Evolutionary conservation across 768 basidiomycete genomes (phyloP).

Genomic region (Tricholomella constricta): DNA sequence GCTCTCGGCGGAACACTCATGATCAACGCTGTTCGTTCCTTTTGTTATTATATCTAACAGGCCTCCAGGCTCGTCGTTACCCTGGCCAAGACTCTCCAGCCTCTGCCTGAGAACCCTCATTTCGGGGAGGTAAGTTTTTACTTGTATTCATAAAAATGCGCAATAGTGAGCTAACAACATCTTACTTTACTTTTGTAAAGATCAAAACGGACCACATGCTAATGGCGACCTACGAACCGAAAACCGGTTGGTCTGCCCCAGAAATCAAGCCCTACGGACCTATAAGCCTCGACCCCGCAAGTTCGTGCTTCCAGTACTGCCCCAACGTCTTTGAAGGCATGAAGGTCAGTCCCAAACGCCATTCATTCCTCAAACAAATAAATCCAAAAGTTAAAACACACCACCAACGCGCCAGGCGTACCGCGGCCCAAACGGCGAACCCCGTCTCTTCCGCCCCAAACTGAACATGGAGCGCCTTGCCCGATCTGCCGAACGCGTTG

Average conservation of each 20-base stretch:
- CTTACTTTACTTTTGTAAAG: conserved; percentile 29
- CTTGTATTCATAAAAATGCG: not conserved
- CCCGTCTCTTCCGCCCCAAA: conserved; percentile 80
- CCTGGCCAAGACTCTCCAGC: conserved; percentile 48
- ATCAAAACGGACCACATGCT: conserved; percentile 82
- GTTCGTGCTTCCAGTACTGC: conserved; percentile 85
- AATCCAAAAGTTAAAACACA: not conserved
- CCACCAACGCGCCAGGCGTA: conserved; percentile 51
- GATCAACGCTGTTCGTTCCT: no score
- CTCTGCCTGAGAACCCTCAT: conserved; percentile 49
- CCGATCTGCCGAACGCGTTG: conserved; percentile 67
- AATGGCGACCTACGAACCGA: conserved; percentile 60
- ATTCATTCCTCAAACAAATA: no score
- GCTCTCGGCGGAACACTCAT: no score
- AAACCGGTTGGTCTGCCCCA: conserved; percentile 68
- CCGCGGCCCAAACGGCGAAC: conserved; percentile 66
- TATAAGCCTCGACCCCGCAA: conserved; percentile 65
- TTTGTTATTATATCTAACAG: conserved; percentile 31
- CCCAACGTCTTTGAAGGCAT: conserved; percentile 88
- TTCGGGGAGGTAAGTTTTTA: conserved; percentile 56
- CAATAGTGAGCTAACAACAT: not conserved
- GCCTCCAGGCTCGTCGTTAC: conserved; percentile 55
- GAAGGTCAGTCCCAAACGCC: conserved; percentile 43
- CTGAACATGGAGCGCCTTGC: conserved; percentile 84
- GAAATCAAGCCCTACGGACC: conserved; percentile 78